These are phyloP conservation scores for Talaromyces stipitatus DNA, from an alignment of 495 filamentous ascomycete species.

Conservation along the genomic window DNA sequence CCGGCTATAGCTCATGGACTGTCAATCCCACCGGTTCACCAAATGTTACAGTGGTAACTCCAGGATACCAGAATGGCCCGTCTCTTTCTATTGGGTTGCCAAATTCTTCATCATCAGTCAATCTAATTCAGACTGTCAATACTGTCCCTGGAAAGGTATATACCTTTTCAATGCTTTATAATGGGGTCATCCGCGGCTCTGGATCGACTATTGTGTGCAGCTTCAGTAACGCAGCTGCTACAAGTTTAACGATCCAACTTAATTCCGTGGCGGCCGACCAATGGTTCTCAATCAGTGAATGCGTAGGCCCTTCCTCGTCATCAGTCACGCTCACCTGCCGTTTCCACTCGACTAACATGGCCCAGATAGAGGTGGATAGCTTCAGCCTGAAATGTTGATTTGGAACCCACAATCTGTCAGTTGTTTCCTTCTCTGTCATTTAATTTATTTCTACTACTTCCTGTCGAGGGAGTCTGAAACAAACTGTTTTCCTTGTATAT, in stretches of 20 bases:
- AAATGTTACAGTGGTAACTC: too few relatives aligned
- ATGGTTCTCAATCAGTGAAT: neutral
- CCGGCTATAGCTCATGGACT: neutral
- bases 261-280: neutral
- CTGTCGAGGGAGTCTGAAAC: too few relatives aligned
- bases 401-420: neutral
- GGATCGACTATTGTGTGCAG: neutral
- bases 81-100: neutral
- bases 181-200: neutral
- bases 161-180: neutral
- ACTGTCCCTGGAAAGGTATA: neutral
- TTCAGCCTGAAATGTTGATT: neutral
- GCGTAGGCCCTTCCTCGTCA: neutral
- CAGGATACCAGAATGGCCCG: neutral
- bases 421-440: neutral
- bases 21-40: too few relatives aligned
- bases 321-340: neutral
- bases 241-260: neutral
- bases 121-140: neutral
- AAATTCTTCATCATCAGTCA: neutral
- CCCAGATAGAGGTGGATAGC: neutral
- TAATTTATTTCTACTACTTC: neutral
- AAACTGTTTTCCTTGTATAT: too few relatives aligned
- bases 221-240: neutral
- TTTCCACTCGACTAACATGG: neutral